Evolutionary conservation across 192 early-diverging fungal genomes (phyloP), one percentile per base, ranked within the genome.

Genomic region (Funneliformis geosporum): DNA sequence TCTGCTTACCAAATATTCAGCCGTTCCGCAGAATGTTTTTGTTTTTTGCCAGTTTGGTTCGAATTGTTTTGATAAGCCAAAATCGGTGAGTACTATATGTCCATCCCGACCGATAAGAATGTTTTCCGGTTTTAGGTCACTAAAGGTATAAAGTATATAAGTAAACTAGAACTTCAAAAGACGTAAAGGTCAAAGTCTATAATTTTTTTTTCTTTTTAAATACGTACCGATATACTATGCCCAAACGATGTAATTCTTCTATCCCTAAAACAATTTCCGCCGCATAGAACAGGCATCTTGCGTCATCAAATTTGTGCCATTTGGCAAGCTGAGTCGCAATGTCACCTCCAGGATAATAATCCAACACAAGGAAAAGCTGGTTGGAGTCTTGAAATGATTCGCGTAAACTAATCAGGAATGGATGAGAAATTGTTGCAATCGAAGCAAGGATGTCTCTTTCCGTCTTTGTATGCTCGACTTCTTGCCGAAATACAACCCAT

Each of bases 41-140:
- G 85, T 92, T 84, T 81, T 84, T 7, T 79, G 69, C 28, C 84
- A 82, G 10, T 80, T 72, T 25, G 82, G 80, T 10, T 27, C 23
- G 61, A 88, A 89, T 78, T 87, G 94, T 84, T 99, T 99, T 38
- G 91, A 93, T 5, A 99, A 87, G 4, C 97, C 96, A 88, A 98
- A 99, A 79, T 99, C 97, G 1, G 96, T 97, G 62, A 99, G 83
- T 10, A 95, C 87, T 21, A 97, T 83, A 78, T 97, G 95, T n/a
- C 96, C 96, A 25, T 93, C 90, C 1, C 81, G 75, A 55, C 91
- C 90, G 4, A 98, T 80, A 5, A 95, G 82, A 61, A 92, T 89
- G 81, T 93, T 93, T 73, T 93, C 93, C 11, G 93, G 93, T 84
- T 95, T 95, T 43, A 91, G 79, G 76, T 95, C 96, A 62, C 95